phyloP scores from a whole-genome alignment of 2,329 filamentous ascomycete species.

The Paecilomyces variotii region DNA sequence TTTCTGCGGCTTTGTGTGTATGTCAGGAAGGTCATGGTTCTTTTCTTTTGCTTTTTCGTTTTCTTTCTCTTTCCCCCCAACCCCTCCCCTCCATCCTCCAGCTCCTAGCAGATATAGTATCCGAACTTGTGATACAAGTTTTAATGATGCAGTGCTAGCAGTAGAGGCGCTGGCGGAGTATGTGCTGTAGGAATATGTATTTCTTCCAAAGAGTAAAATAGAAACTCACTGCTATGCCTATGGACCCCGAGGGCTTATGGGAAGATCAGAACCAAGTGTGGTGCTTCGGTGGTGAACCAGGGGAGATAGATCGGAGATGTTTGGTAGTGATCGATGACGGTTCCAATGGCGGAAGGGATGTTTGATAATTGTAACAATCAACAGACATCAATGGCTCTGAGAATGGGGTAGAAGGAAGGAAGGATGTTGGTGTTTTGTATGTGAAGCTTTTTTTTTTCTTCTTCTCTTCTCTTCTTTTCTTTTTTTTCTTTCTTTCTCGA shows the following conservation, averaged over 20 bases:
- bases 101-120: background rate
- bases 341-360: background rate
- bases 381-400: background rate
- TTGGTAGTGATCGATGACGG: background rate
- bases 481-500: background rate
- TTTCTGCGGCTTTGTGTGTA: background rate
- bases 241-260: no score
- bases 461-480: background rate
- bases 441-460: background rate
- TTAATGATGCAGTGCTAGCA: background rate
- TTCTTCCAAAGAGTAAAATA: no score
- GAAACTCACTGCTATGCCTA: no score
- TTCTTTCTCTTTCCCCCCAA: no score
- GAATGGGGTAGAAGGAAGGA: background rate
- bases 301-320: background rate
- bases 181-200: no score
- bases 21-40: background rate
- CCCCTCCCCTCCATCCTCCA: background rate
- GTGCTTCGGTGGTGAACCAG: background rate
- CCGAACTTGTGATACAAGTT: background rate
- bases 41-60: background rate
- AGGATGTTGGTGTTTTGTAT: background rate
- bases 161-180: no score
- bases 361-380: background rate
- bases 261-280: no score